These are phyloP conservation scores for Penicillium sp. DNA, from an alignment of 2,329 filamentous ascomycete species.

Conservation along the genomic window DNA sequence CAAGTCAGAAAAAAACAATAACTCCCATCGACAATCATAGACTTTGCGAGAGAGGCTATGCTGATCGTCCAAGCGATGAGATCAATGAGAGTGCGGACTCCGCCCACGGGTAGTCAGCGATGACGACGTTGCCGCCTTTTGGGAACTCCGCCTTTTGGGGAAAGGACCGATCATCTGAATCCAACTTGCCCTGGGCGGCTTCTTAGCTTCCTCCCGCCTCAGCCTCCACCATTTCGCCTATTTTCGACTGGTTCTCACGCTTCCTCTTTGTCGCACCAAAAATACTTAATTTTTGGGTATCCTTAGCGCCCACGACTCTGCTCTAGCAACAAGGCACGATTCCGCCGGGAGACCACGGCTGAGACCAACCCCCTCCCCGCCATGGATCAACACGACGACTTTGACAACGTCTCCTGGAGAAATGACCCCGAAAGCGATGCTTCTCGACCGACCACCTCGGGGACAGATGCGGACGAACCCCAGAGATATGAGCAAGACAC, in stretches of 20 bases:
- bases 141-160: conserved; percentile 28
- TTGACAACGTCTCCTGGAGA: conserved; percentile 79
- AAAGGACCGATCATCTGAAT: conserved; percentile 26
- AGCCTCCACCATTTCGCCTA: conserved; percentile 10
- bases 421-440: conserved; percentile 58
- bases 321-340: conserved; percentile 12
- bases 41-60: not conserved
- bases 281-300: not conserved
- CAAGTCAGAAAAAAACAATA: no score
- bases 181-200: conserved; percentile 13
- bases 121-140: conserved; percentile 27
- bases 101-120: conserved; percentile 8
- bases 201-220: conserved; percentile 21
- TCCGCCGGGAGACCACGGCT: conserved; percentile 20
- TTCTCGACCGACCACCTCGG: conserved; percentile 44
- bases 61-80: not conserved
- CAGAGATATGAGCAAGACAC: conserved; percentile 40
- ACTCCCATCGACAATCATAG: not conserved
- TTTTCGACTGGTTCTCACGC: not conserved
- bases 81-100: conserved; percentile 1
- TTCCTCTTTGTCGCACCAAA: not conserved
- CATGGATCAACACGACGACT: conserved; percentile 65
- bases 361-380: conserved; percentile 24
- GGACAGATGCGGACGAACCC: conserved; percentile 44
- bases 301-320: conserved; percentile 10